phyloP scores from a whole-genome alignment of 768 basidiomycete species.

The Mycena kentingensis region DNA sequence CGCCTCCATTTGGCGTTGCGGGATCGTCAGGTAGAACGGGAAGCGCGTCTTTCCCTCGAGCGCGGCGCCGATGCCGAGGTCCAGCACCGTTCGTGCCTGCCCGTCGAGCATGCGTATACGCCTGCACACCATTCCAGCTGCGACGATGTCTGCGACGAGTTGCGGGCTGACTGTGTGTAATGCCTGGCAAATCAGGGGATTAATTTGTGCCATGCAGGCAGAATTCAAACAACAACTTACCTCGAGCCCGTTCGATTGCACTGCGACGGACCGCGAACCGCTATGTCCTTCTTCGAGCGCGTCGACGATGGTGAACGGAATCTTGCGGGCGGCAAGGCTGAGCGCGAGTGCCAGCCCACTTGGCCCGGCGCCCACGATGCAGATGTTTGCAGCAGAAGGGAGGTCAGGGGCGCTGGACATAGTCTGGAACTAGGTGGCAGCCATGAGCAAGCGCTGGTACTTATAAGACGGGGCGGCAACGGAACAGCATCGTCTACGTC shows the following conservation, averaged over 20 bases:
- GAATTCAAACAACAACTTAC: constrained; percentile 24
- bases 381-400: constrained; percentile 37
- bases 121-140: background rate
- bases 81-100: background rate
- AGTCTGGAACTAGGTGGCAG: no score
- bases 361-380: constrained; percentile 47
- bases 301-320: constrained; percentile 38
- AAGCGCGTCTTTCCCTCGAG: constrained; percentile 35
- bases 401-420: no score
- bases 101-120: background rate
- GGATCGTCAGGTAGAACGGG: constrained; percentile 35
- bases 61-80: constrained; percentile 16
- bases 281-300: constrained; percentile 33
- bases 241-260: constrained; percentile 48
- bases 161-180: background rate
- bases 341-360: constrained; percentile 42
- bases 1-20: constrained; percentile 37
- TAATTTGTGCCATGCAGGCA: no score
- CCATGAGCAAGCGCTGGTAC: no score
- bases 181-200: no score
- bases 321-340: constrained; percentile 38
- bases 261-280: constrained; percentile 38
- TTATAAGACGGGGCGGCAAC: no score
- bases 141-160: background rate
- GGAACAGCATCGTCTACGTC: no score